These are phyloP conservation scores for Rhizophagus sp. DNA, from an alignment of 192 early-diverging fungal genomes.

Conservation along the genomic window DNA sequence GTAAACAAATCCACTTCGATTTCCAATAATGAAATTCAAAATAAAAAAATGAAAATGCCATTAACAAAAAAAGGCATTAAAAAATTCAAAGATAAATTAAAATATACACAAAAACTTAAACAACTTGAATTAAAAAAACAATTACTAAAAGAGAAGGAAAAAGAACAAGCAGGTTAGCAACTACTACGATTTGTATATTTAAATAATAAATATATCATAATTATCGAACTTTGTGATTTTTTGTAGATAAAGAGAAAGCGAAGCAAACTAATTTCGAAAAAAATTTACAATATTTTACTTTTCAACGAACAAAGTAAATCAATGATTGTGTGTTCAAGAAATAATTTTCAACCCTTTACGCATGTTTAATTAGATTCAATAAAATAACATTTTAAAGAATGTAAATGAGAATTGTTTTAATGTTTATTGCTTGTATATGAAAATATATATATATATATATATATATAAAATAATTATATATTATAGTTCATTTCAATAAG, in stretches of 20 bases:
- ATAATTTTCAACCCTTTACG: too few relatives aligned
- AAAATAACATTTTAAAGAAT: too few relatives aligned
- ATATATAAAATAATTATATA: too few relatives aligned
- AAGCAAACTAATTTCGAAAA: neutral
- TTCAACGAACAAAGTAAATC: neutral
- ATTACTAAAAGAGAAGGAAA: neutral
- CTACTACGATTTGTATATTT: neutral
- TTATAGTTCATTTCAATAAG: too few relatives aligned
- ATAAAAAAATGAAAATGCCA: neutral
- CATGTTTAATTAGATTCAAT: too few relatives aligned
- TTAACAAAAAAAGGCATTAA: slow-evolving; percentile 3
- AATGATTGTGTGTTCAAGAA: neutral
- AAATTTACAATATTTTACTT: slow-evolving; percentile 10
- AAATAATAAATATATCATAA: neutral
- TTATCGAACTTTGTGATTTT: neutral
- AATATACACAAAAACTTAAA: neutral
- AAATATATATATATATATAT: too few relatives aligned
- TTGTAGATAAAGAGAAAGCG: neutral
- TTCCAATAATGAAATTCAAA: neutral
- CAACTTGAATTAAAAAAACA: neutral
- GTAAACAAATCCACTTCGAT: neutral
- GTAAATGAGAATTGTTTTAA: too few relatives aligned
- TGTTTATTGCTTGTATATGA: too few relatives aligned
- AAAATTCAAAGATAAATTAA: slow-evolving; percentile 11
- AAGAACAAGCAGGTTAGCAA: neutral